Percentiles rank a stretch among this genome's conserved stretches.
Conservation (phyloP, 345 rosid species). For the Pistacia atlantica region DNA sequence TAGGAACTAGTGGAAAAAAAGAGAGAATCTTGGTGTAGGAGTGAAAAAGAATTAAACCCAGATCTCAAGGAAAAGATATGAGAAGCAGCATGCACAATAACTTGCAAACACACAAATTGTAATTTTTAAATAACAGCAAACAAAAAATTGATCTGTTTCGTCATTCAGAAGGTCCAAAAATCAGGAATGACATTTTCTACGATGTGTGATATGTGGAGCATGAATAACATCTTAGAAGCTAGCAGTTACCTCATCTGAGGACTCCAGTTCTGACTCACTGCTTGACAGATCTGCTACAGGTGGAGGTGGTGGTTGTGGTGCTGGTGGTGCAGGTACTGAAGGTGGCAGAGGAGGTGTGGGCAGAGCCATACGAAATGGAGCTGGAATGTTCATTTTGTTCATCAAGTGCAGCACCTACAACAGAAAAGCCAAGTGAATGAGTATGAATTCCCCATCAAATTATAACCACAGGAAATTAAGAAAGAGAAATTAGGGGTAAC, state of each 20-base stretch:
- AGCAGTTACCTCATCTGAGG: conserved; percentile 72
- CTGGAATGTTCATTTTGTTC: conserved; percentile 99
- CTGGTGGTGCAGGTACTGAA: conserved; percentile 44
- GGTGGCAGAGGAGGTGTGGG: conserved; percentile 93
- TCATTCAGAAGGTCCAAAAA: conserved; percentile 8
- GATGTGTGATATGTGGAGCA: not conserved
- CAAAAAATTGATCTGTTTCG: not conserved
- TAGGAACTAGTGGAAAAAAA: not conserved
- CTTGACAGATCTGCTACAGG: conserved; percentile 52
- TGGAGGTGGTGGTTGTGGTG: conserved; percentile 42
- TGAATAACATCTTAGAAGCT: conserved; percentile 22
- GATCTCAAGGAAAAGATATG: not conserved
- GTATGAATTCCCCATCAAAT: not conserved
- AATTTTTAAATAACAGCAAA: not conserved
- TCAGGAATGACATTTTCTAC: not conserved
- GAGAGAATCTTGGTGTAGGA: not conserved
- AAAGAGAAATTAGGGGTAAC: conserved; percentile 35
- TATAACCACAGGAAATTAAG: not conserved
- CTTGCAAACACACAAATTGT: not conserved
- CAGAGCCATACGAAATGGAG: conserved; percentile 90
- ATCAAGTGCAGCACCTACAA: conserved; percentile 88
- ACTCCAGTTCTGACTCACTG: conserved; percentile 93
- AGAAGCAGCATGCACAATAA: not conserved
- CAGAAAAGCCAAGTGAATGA: conserved; percentile 1
- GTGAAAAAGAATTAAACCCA: not conserved